Evolutionary conservation across 2,329 filamentous ascomycete genomes (phyloP).

Genomic region (Dactylellina sp.): DNA sequence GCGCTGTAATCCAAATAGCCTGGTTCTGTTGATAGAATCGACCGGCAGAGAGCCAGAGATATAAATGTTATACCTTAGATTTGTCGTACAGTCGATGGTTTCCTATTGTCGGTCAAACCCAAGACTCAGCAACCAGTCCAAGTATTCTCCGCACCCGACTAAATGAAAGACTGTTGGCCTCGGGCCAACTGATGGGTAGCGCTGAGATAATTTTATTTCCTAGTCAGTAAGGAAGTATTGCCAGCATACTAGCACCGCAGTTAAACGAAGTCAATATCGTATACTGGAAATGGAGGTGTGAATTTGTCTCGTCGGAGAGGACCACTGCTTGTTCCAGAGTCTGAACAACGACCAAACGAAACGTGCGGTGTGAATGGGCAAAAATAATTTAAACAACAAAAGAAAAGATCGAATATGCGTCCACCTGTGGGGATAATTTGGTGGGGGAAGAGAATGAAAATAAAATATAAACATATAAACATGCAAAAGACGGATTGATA

Average conservation of each 20-base stretch:
- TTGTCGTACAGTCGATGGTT: not conserved
- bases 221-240: not conserved
- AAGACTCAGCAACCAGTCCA: not conserved
- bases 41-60: too few species aligned
- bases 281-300: not conserved
- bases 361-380: not conserved
- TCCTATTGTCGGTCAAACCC: too few species aligned
- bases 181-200: constrained; percentile 44
- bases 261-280: constrained; percentile 5
- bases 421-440: constrained; percentile 9
- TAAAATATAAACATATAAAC: not conserved
- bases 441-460: not conserved
- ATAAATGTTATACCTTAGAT: too few species aligned
- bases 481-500: constrained; percentile 6
- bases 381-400: not conserved
- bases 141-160: constrained; percentile 26
- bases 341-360: too few species aligned
- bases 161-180: constrained; percentile 51
- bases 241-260: constrained; percentile 38
- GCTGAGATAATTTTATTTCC: constrained; percentile 1
- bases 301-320: not conserved
- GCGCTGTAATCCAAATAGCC: too few species aligned
- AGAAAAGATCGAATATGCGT: constrained; percentile 14
- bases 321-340: too few species aligned
- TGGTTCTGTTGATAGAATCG: too few species aligned